These are phyloP conservation scores for Pyrus hybrid DNA, from an alignment of 331 rosid species.

Conservation along the genomic window DNA sequence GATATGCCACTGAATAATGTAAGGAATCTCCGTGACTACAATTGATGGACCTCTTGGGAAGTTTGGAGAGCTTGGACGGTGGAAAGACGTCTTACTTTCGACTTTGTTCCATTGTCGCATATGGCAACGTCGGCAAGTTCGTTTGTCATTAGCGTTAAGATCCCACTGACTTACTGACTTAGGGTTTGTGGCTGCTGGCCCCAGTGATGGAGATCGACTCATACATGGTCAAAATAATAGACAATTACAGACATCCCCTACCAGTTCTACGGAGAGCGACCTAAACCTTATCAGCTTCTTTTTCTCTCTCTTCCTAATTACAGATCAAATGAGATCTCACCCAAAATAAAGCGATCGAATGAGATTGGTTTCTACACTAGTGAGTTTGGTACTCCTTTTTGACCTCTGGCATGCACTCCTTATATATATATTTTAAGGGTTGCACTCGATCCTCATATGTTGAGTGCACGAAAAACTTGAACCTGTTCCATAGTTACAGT, in stretches of 20 bases:
- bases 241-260: not conserved
- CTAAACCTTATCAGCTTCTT: not conserved
- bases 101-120: not conserved
- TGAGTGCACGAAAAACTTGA: no score
- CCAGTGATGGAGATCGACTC: not conserved
- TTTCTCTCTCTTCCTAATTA: not conserved
- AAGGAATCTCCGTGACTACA: not conserved
- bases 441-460: no score
- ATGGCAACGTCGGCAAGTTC: not conserved
- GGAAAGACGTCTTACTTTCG: not conserved
- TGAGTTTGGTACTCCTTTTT: no score
- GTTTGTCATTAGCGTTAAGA: not conserved
- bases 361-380: not conserved
- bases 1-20: not conserved
- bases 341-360: not conserved
- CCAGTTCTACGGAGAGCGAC: not conserved
- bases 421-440: no score
- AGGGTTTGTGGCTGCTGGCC: not conserved
- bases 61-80: not conserved
- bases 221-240: not conserved
- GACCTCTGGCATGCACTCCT: not conserved
- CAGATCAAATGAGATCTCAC: not conserved
- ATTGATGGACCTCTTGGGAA: not conserved
- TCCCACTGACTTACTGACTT: not conserved
- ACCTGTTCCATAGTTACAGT: no score